phyloP scores from a whole-genome alignment of 768 basidiomycete species.

The Lactarius hatsudake region DNA sequence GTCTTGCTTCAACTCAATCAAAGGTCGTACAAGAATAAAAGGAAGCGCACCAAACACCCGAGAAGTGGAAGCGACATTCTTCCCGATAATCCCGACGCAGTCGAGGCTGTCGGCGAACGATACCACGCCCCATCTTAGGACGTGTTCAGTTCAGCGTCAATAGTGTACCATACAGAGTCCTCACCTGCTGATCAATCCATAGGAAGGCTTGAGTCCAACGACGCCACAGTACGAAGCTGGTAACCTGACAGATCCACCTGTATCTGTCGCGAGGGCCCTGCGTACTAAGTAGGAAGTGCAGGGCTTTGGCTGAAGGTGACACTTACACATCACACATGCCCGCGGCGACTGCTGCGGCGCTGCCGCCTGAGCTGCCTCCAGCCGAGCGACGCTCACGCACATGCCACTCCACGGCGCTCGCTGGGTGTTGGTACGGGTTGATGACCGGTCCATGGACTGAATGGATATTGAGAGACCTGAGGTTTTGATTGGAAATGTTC shows the following conservation, averaged over 20 bases:
- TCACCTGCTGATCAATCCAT: constrained; percentile 85
- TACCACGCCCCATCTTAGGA: constrained; percentile 77
- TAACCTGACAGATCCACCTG: constrained; percentile 89
- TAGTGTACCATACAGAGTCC: constrained; percentile 24
- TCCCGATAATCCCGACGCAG: constrained; percentile 82
- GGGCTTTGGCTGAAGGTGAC: neutral
- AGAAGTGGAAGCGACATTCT: constrained; percentile 46
- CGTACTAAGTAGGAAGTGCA: neutral
- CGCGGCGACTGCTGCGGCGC: constrained; percentile 88
- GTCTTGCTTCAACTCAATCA: constrained; percentile 31
- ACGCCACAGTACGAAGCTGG: constrained; percentile 95
- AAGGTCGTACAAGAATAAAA: neutral
- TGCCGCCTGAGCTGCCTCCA: constrained; percentile 94
- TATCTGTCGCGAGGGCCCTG: constrained; percentile 92
- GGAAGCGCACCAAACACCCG: constrained; percentile 62
- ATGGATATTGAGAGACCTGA: constrained; percentile 74
- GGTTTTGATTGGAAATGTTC: neutral
- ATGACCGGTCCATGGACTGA: constrained; percentile 72
- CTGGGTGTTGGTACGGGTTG: constrained; percentile 57
- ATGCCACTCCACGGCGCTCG: constrained; percentile 29
- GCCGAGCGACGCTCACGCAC: constrained; percentile 55
- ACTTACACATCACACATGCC: constrained; percentile 82
- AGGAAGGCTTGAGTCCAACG: constrained; percentile 91
- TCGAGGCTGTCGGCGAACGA: constrained; percentile 95
- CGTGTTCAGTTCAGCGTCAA: constrained; percentile 16